Percentiles rank a stretch among this genome's conserved stretches.
Conservation (phyloP, 176 grass and related monocot genomes). For the Ensete glaucum region DNA sequence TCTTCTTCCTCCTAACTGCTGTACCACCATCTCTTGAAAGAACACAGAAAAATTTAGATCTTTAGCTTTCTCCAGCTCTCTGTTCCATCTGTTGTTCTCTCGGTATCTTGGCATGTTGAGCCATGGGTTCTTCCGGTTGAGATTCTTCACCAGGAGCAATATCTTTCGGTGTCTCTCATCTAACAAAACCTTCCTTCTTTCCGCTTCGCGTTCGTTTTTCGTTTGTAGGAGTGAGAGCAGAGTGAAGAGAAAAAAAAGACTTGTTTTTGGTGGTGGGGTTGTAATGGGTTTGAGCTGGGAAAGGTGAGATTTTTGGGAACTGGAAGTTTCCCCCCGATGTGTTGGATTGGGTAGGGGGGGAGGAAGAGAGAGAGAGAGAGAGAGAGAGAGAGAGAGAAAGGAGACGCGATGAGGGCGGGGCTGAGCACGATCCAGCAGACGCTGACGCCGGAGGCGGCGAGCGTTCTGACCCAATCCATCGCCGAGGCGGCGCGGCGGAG, state of each 20-base stretch:
- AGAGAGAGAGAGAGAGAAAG: not conserved
- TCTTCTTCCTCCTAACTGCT: not conserved
- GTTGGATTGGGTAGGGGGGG: not conserved
- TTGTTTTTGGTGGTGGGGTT: constrained; percentile 5
- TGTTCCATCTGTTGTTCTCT: not conserved
- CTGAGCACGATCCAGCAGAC: constrained; percentile 34
- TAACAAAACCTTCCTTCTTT: too few species aligned
- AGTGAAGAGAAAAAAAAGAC: not conserved
- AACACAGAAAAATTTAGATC: not conserved
- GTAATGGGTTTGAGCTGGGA: not conserved
- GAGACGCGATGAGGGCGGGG: constrained; percentile 20
- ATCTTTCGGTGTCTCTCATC: not conserved
- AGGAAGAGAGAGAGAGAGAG: too few species aligned
- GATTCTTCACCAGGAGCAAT: not conserved
- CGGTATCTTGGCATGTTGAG: not conserved
- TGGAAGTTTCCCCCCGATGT: not conserved
- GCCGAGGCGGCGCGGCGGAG: constrained; percentile 20
- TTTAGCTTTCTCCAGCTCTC: not conserved
- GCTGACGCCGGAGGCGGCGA: constrained; percentile 27
- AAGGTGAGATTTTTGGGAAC: not conserved
- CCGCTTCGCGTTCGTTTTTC: not conserved
- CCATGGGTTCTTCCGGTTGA: not conserved
- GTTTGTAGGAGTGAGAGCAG: not conserved
- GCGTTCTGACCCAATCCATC: constrained; percentile 22
- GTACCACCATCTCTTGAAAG: not conserved